Base-by-base conservation (phyloP, 2,329 filamentous ascomycete species). In the Thelonectria blattea region DNA sequence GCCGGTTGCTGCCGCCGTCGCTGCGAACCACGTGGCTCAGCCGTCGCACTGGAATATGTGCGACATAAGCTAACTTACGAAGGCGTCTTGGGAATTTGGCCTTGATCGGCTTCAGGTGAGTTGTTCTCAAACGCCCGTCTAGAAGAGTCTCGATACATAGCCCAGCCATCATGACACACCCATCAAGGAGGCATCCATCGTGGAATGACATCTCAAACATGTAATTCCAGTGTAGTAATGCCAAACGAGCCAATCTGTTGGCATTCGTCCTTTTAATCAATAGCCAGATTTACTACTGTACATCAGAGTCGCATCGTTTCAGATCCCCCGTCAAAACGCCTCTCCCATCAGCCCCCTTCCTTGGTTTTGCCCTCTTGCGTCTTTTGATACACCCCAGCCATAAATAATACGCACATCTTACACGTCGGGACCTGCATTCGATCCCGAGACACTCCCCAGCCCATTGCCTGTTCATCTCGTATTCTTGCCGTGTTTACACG, bases 401-500 rank as follows among this genome's bases (percentile, higher is more conserved):
- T 18, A 22, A 42, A 22, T 18, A 8, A 30, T 49, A 53, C 47
- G n/a, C n/a, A n/a, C n/a, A 56, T 60, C 52, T 62, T 62, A 62
- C 60, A 61, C 27, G 32, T 20, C 27, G 34, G 34, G 30, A 30
- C 22, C n/a, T 30, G 52, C 5, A 54, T 22, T 12, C 37, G 60
- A 34, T 51, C 50, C 52, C 39, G 18, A 56, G 39, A 58, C 39
- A 58, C 17, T 30, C 43, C 11, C 34, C 17, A 42, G 47, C 20
- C 34, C 37, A 7, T 43, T 10, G 48, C 30, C 14, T 34, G 22
- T 17, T 27, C 18, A 34, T 37, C 55, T 42, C 27, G 27, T 43
- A 58, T 46, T 12, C 24, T 43, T 49, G 18, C 10, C 20, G 12
- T 24, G 24, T 34, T 73, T 71, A 87, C 37, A 83, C 78, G 6